Percentiles rank a stretch among this genome's conserved stretches.
Evolutionary conservation across 2,329 filamentous ascomycete species (phyloP).

Genomic region (Phaeomoniella chlamydospora): DNA sequence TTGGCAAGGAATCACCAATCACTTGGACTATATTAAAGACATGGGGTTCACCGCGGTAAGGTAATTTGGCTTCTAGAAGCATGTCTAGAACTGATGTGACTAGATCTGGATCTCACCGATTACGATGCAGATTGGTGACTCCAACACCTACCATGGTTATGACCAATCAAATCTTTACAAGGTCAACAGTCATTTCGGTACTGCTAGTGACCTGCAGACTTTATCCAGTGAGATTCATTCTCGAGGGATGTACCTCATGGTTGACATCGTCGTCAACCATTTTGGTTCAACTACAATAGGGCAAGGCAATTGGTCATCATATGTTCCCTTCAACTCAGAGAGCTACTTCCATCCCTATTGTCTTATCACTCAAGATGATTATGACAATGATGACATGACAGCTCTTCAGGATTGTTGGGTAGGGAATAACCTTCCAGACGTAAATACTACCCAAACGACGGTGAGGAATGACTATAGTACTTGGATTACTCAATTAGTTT

Average conservation of each 20-base stretch:
- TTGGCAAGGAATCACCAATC: conserved; percentile 28
- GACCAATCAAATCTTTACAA: conserved; percentile 35
- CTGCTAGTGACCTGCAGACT: conserved; percentile 40
- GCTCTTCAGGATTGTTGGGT: conserved; percentile 2
- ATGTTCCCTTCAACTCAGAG: conserved; percentile 34
- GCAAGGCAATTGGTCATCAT: conserved; percentile 31
- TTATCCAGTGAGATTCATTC: conserved; percentile 41
- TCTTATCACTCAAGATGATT: conserved; percentile 16
- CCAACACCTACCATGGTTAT: conserved; percentile 33
- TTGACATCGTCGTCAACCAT: conserved; percentile 41
- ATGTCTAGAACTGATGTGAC: conserved; percentile 11
- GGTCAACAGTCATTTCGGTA: conserved; percentile 46
- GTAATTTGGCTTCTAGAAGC: conserved; percentile 8
- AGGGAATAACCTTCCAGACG: conserved; percentile 1
- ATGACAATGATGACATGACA: conserved; percentile 9
- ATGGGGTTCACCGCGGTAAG: conserved; percentile 34
- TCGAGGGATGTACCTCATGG: conserved; percentile 42
- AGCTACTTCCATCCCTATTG: conserved; percentile 36
- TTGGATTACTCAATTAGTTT: conserved; percentile 25
- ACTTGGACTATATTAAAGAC: conserved; percentile 34
- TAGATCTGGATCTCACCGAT: conserved; percentile 32
- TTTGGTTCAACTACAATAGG: conserved; percentile 25
- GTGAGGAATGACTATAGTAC: conserved; percentile 24
- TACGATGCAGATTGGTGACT: conserved; percentile 23
- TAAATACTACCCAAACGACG: conserved; percentile 10